A percentile compares a stretch with the other conserved stretches of the same genome.
These are phyloP conservation scores for Fusarium kyushuense DNA, from an alignment of 2,329 filamentous ascomycete genomes.

Conservation along the genomic window DNA sequence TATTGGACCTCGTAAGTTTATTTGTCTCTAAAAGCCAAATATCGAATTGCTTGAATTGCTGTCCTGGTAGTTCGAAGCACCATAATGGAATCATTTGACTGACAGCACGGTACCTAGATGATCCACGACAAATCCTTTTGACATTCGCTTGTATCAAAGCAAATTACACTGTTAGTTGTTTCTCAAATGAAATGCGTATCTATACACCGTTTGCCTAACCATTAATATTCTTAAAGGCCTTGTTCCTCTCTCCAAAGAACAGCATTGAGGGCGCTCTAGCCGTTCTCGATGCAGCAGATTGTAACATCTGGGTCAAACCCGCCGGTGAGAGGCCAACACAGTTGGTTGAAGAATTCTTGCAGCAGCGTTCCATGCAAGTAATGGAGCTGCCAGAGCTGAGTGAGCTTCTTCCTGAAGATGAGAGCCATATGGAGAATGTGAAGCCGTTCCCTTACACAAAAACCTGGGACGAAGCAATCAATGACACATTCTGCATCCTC, in stretches of 20 bases:
- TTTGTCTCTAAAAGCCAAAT: background rate
- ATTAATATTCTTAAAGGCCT: constrained; percentile 34
- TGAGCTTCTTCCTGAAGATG: constrained; percentile 43
- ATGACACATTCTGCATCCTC: constrained; percentile 54
- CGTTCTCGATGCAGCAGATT: constrained; percentile 50
- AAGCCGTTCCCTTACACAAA: constrained; percentile 49
- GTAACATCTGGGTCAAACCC: constrained; percentile 48
- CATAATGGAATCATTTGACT: background rate
- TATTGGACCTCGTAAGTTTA: constrained; percentile 51
- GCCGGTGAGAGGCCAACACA: constrained; percentile 31
- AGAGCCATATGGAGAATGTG: background rate
- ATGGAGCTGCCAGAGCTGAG: constrained; percentile 48
- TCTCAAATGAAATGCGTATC: fast-evolving
- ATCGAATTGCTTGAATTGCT: too few species aligned
- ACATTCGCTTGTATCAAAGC: constrained; percentile 52
- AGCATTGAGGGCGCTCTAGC: constrained; percentile 50
- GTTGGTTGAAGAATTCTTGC: constrained; percentile 42
- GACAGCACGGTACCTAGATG: constrained; percentile 35
- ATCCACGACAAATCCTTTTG: constrained; percentile 49
- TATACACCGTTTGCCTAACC: background rate
- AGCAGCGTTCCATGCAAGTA: constrained; percentile 46
- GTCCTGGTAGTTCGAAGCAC: too few species aligned
- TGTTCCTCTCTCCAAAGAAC: constrained; percentile 53
- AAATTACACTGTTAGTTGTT: constrained; percentile 48
- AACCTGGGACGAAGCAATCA: constrained; percentile 49